Base-by-base conservation (phyloP, 2,329 filamentous ascomycete genomes). In the Ambrosiella xylebori region DNA sequence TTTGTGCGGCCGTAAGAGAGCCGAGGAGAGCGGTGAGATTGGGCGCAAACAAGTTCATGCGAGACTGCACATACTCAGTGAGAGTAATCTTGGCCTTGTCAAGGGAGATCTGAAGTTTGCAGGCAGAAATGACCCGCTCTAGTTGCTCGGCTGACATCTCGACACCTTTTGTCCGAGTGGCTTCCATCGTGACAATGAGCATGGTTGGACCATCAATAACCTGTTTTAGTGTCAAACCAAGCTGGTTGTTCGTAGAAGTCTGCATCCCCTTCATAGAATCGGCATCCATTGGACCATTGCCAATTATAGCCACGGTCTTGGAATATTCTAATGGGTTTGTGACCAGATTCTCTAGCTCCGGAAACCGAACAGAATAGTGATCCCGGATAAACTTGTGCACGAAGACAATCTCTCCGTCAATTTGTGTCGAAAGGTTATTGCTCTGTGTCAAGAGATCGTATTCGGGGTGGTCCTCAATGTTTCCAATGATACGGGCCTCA, bases 301-400 rank as follows among this genome's bases (percentile, higher is more conserved):
- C 86, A 62, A 98, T 79, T 63, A 97, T 94, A 2, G 88, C 84
- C 7, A 97, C 93, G 0, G 93, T 88, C 73, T 95, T 95, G 36
- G 91, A 89, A 71, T 96, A 98, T 68, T 96, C 88, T 55, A 97
- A 77, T 1, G 93, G 89, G 65, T 91, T 95, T 59, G 87, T 88
- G 61, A 98, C 85, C 39, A 98, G 79, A 17, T 79, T 79, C 69
- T 98, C 93, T 45, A 98, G 79, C 70, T 96, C 91, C 0, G 93
- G 91, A 66, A 97, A 98, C 61, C 91, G 82, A 15, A 86, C 78
- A 8, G 90, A 95, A 72, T 98, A 98, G 71, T 96, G 88, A 66
- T 98, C 93, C 66, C 91, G 82, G 61, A 96, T 88, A 69, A 88
- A 94, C 71, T 98, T 98, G 76, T 98, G 93, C 19, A 97, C 87